Conservation (phyloP, 1,139 yeast species). For the Arxiozyma bovina region DNA sequence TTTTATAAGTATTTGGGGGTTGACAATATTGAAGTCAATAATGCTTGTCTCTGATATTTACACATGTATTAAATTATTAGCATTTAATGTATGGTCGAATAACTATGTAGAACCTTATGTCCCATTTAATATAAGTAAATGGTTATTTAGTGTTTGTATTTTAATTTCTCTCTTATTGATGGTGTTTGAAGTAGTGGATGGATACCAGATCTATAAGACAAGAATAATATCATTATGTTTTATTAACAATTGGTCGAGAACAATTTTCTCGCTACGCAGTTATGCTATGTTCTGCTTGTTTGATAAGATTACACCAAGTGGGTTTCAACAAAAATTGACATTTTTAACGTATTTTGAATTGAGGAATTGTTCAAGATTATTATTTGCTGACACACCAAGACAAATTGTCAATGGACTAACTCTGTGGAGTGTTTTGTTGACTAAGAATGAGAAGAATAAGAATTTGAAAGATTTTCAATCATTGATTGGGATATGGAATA, state of each 20-base stretch:
- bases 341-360: constrained; percentile 61
- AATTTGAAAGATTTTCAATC: constrained; percentile 18
- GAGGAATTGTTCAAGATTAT: constrained; percentile 52
- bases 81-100: constrained; percentile 67
- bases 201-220: constrained; percentile 49
- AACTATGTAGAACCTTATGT: constrained; percentile 44
- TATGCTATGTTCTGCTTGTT: constrained; percentile 68
- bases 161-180: constrained; percentile 59
- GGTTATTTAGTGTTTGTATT: constrained; percentile 81
- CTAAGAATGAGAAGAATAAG: constrained; percentile 28
- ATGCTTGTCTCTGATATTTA: constrained; percentile 68
- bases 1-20: constrained; percentile 39
- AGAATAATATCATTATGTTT: constrained; percentile 63
- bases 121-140: constrained; percentile 57
- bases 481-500: constrained; percentile 42
- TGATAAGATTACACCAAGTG: constrained; percentile 55
- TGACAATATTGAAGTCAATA: constrained; percentile 47
- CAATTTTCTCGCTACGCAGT: constrained; percentile 45
- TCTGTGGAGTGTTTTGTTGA: constrained; percentile 42
- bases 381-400: constrained; percentile 81
- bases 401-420: constrained; percentile 78
- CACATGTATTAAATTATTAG: constrained; percentile 68
- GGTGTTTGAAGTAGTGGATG: constrained; percentile 51
- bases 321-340: constrained; percentile 57
- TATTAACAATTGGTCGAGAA: constrained; percentile 56